Evolutionary conservation across 345 rosid species (phyloP).

Genomic region (Bruguiera gymnorhiza): DNA sequence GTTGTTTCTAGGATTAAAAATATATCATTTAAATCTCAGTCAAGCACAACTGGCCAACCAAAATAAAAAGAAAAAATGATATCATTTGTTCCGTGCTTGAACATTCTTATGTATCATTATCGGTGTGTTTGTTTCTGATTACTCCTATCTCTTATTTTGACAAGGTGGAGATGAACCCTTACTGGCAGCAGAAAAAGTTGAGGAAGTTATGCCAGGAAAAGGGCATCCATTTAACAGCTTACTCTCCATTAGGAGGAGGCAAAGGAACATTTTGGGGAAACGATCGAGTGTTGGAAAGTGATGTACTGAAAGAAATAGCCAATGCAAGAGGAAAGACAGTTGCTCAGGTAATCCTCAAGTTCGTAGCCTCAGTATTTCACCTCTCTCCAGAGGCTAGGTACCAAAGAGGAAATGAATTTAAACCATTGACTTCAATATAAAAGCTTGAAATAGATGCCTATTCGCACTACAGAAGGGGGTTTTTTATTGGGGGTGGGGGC

Average conservation of each 20-base stretch:
- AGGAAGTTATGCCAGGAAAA: conserved; percentile 27
- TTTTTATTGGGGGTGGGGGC: no score
- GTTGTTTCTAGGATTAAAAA: no score
- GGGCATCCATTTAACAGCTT: conserved; percentile 31
- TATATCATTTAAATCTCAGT: no score
- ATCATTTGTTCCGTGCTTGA: no score
- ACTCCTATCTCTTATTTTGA: not conserved
- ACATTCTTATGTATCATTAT: not conserved
- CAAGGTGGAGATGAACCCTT: conserved; percentile 39
- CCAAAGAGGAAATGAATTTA: no score
- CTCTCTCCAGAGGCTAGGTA: no score
- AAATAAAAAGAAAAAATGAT: no score
- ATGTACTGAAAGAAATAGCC: conserved; percentile 34
- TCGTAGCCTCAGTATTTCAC: no score
- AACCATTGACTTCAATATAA: no score
- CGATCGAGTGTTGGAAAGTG: conserved; percentile 25
- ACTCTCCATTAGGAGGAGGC: conserved; percentile 36
- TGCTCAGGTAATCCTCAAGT: conserved; percentile 27
- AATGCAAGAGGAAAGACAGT: conserved; percentile 20
- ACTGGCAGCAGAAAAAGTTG: conserved; percentile 38
- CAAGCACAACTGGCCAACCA: no score
- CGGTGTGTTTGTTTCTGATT: not conserved
- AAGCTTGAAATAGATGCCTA: no score
- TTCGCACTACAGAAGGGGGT: no score
- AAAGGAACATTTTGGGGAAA: conserved; percentile 40